Percentiles rank a stretch among this genome's conserved stretches.
Conservation (phyloP, 2,329 filamentous ascomycete genomes). For the Harringtonia aguacate region DNA sequence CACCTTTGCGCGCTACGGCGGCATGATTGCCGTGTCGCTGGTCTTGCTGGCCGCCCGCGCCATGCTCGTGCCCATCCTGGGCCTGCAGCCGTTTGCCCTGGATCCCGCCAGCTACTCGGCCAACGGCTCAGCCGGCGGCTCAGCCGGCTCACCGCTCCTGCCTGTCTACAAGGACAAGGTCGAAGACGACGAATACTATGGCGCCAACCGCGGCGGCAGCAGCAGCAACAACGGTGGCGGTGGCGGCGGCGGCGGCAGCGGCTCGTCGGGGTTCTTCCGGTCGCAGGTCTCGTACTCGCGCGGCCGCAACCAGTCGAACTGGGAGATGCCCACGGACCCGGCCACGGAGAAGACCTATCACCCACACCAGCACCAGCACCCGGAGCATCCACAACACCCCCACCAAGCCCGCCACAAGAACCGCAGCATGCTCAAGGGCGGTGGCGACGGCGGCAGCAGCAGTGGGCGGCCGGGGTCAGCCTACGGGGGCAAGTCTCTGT, state of each 20-base stretch:
- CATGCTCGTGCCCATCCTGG: constrained; percentile 44
- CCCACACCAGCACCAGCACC: background rate
- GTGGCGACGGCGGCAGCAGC: no score
- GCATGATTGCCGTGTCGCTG: constrained; percentile 45
- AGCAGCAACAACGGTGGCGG: constrained; percentile 30
- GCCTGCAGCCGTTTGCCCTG: constrained; percentile 42
- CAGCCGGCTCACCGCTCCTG: constrained; percentile 16
- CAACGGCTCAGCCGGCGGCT: background rate
- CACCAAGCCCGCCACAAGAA: background rate
- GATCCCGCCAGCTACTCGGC: constrained; percentile 22
- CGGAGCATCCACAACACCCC: background rate
- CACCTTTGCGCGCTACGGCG: constrained; percentile 71
- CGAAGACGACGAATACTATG: constrained; percentile 31
- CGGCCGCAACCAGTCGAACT: constrained; percentile 13
- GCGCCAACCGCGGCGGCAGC: constrained; percentile 14
- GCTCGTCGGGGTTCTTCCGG: constrained; percentile 21
- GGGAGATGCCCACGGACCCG: background rate
- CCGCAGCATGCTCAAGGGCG: no score
- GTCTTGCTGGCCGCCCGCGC: constrained; percentile 41
- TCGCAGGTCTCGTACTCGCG: constrained; percentile 15
- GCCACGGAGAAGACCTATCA: no score
- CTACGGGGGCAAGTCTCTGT: background rate
- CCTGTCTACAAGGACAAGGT: constrained; percentile 44
- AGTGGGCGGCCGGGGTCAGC: no score
- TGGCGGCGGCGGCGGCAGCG: constrained; percentile 16